phyloP scores from a whole-genome alignment of 164 flowering plant species.

The Vitis cinerea region DNA sequence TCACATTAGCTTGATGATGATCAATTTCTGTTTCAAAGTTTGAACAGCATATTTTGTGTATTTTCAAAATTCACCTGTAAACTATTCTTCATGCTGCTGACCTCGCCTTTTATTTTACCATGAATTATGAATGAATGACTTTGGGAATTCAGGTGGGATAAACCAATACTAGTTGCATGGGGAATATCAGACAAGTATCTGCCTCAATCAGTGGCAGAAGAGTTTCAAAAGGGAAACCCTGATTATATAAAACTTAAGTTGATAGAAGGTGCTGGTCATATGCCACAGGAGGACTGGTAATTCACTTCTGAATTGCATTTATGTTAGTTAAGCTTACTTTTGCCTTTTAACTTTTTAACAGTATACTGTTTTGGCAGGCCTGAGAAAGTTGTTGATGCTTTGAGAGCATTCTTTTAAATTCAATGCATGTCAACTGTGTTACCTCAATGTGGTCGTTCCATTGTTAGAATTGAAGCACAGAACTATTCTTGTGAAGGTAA shows the following conservation, averaged over 20 bases:
- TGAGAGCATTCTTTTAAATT: constrained; percentile 53
- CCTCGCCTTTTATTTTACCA: neutral
- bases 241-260: constrained; percentile 47
- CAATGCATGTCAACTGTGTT: neutral
- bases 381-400: constrained; percentile 86
- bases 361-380: constrained; percentile 58
- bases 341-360: neutral
- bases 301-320: constrained; percentile 12
- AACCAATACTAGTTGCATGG: constrained; percentile 78
- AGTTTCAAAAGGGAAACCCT: constrained; percentile 77
- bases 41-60: no score
- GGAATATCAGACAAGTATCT: constrained; percentile 90
- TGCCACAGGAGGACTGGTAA: constrained; percentile 99
- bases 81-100: neutral
- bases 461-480: neutral
- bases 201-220: constrained; percentile 79
- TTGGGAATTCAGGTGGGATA: constrained; percentile 68
- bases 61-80: neutral
- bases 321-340: neutral
- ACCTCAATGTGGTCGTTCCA: neutral
- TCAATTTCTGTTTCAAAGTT: neutral
- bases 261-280: constrained; percentile 97
- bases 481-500: constrained; percentile 4
- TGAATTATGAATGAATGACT: constrained; percentile 1
- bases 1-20: no score